Base-by-base conservation (phyloP, 306 rosid genomes). In the Ammopiptanthus mongolicus region DNA sequence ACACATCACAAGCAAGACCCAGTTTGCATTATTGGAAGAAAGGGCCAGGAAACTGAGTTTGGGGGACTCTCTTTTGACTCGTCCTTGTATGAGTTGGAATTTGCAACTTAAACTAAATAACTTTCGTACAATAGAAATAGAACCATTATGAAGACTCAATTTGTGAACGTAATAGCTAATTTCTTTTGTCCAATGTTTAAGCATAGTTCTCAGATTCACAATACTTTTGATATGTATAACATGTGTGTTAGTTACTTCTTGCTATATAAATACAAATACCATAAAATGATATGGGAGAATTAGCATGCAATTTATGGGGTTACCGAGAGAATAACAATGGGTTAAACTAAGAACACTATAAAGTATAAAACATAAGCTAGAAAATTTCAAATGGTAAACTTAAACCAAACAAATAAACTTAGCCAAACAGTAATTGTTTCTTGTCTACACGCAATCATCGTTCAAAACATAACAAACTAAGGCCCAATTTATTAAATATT, bases 11-110 rank as follows among this genome's bases (percentile, higher is more conserved):
- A 66, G 41, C 53, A 41, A 42, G 55, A 53, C 41, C 15, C 19
- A 15, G 22, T 57, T 8, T 61, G 69, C 37, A 75, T 81, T 81
- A 42, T 69, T 53, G 78, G 15, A 69, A 52, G 84, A 58, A 75
- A 62, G 73, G 33, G 14, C 73, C 25, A 41, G 2, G 84, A 81
- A 81, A 69, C 53, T 51, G 36, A 68, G 76, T 36, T 50, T 1
- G 47, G 65, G 75, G 74, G 18, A 6, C 42, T 66, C 75, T 8
- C 17, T 53, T 75, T 81, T 75, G 81, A 62, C 65, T 44, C n/a
- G 44, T 70, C 58, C 61, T 29, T 60, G 21, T 66, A 69, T 19
- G 12, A 6, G 17, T 2, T 74, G 15, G 17, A 25, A 9, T 25
- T 11, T 57, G 1, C 37, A 74, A 66, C 80, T 74, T 73, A 21